Conservation (phyloP, 2,329 filamentous ascomycete species). For the Fusarium sp. region DNA sequence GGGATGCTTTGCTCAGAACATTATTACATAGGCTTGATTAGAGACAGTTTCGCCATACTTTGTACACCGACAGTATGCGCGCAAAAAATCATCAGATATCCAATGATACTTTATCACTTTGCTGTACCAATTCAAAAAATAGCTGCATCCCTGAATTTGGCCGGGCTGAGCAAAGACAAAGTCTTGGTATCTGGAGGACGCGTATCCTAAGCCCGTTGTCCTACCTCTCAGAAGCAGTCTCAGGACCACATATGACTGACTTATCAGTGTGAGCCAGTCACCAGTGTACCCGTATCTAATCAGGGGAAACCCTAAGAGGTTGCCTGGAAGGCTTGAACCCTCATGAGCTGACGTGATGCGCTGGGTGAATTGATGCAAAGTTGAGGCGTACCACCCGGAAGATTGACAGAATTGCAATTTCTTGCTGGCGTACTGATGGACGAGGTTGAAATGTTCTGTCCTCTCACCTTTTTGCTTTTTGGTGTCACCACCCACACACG, state of each 20-base stretch:
- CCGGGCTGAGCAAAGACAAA: constrained; percentile 15
- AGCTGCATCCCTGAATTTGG: constrained; percentile 26
- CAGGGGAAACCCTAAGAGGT: neutral
- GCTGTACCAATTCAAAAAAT: constrained; percentile 11
- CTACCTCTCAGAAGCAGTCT: constrained; percentile 21
- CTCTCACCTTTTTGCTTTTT: constrained; percentile 13
- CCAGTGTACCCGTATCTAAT: constrained; percentile 4
- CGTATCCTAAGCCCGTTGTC: constrained; percentile 15
- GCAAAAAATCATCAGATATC: neutral
- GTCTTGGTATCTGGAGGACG: constrained; percentile 23
- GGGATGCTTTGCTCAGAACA: constrained; percentile 1
- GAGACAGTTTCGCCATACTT: neutral
- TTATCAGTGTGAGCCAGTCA: neutral
- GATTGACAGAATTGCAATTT: neutral
- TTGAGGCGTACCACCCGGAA: constrained; percentile 22
- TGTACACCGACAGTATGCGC: neutral
- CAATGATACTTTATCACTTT: constrained; percentile 24
- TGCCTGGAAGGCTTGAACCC: constrained; percentile 11
- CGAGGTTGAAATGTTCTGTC: neutral
- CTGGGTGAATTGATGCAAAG: neutral
- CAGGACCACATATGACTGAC: neutral
- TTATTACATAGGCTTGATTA: neutral
- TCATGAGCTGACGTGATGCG: constrained; percentile 30
- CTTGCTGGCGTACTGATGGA: neutral
- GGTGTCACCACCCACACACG: constrained; percentile 16